These are phyloP conservation scores for Schwanniomyces pseudopolymorphus DNA, from an alignment of 805 yeast species.

Conservation along the genomic window DNA sequence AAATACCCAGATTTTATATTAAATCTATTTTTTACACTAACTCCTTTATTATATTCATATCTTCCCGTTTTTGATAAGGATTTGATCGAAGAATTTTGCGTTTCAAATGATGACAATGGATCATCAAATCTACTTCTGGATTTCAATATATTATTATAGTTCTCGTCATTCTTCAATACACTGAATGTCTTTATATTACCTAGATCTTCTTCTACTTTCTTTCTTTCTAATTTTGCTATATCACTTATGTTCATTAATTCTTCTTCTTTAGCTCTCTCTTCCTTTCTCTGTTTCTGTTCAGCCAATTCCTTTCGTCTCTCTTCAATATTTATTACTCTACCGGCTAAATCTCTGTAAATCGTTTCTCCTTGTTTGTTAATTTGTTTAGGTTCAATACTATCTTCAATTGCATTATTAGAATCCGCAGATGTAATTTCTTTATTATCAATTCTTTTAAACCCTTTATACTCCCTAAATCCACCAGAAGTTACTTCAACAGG, in stretches of 20 bases:
- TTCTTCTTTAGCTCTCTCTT: slow-evolving; percentile 19
- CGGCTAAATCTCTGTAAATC: slow-evolving; percentile 61
- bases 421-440: slow-evolving; percentile 10
- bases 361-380: slow-evolving; percentile 24
- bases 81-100: slow-evolving; percentile 8
- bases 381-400: not conserved
- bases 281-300: slow-evolving; percentile 14
- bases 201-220: slow-evolving; percentile 31
- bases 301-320: slow-evolving; percentile 20
- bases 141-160: slow-evolving; percentile 32
- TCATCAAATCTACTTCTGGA: slow-evolving; percentile 51
- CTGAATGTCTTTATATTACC: slow-evolving; percentile 18
- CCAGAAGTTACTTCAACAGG: slow-evolving; percentile 23
- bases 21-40: slow-evolving; percentile 69
- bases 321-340: slow-evolving; percentile 49
- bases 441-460: slow-evolving; percentile 38
- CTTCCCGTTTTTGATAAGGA: slow-evolving; percentile 40
- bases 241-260: slow-evolving; percentile 36
- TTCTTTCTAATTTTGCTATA: slow-evolving; percentile 35
- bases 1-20: slow-evolving; percentile 72
- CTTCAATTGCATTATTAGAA: too few relatives aligned
- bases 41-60: slow-evolving; percentile 50
- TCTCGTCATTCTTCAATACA: slow-evolving; percentile 35
- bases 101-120: slow-evolving; percentile 53
- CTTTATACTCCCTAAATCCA: slow-evolving; percentile 18